Evolutionary conservation across 768 basidiomycete species (phyloP), one percentile per base, ranked within the genome.

Genomic region (Butyriboletus loyo): DNA sequence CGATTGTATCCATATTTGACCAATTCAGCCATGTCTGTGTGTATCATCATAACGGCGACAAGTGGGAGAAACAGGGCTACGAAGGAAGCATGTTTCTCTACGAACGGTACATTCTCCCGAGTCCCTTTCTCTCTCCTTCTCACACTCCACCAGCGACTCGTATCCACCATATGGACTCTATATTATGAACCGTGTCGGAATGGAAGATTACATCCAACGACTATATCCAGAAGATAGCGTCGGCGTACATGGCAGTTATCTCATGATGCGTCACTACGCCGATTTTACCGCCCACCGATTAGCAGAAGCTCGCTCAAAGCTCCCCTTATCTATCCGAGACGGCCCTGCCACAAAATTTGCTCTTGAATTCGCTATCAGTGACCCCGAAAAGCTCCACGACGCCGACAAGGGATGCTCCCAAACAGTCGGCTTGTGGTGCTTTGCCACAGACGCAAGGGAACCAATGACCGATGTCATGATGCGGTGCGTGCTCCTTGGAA

Each of bases 1-100:
- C 87, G 31, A 91, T 93, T 60, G 72, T 79, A 49, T 83, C 85
- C 30, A 89, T 92, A 61, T 83, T 91, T 60, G 90, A 93, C 73
- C 88, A 91, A 62, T 91, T 92, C 76, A 88, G 85, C 61, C 88
- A 92, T 73, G 89, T 90, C 50, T 89, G 89, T 72, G 75, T 90
- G 49, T 90, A 91, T 61, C 84, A 87, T 64, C 79, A 84, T 64
- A 84, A 88, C 58, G 86, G 77, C 7, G 71, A 78, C 61, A 85
- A 83, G 64, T 93, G 90, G 90, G 82, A 84, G 69, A 91, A 90
- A 69, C 81, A 86, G 54, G 89, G 89, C 38, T 87, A 71, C 65
- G 90, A 93, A 67, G 91, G 90, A n/a, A 86, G 82, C 71, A 89
- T 92, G 84, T 92, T 93, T 72, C 74, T 93, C 59, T 90, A 87